Evolutionary conservation across 2,329 filamentous ascomycete genomes (phyloP), one percentile per base, ranked within the genome.

Genomic region (Rhinocladiella similis): DNA sequence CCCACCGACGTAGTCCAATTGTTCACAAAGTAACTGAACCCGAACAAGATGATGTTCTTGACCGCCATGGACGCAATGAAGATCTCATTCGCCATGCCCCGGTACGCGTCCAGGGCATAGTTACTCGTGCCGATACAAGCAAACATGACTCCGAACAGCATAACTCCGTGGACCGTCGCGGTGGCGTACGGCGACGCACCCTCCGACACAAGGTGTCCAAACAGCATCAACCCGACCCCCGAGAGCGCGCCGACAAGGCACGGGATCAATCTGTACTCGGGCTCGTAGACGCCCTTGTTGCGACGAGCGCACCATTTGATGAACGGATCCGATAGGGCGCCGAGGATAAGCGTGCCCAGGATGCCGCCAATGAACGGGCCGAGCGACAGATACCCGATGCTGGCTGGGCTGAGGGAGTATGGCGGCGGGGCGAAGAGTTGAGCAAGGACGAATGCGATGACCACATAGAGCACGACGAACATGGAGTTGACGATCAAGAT

Each of bases 101-200:
- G 74, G 65, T 79, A 77, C 29, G 73, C 72, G 64, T 81, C 79
- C 38, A 80, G 70, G 7, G 80, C 71, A 56, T 81, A 81, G 14
- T 76, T 77, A 59, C 79, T 79, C 3, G 78, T 75, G 39, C 73
- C 36, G 74, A 73, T 5, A 74, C 69, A 56, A 77, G 76, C 5
- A 74, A 76, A 51, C 47, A 52, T 57, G 47, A 60, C 48, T 12
- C 58, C 54, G 42, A 60, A 57, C 14, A 54, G 54, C 47, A 55
- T 51, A 13, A 60, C 19, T n/a, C 58, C 56, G 36, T 59, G 56
- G 16, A 56, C 56, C 16, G 56, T 54, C 12, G 56, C 56, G 43
- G 38, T 47, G 2, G 56, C 56, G 38, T 52, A 55, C 9, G 43
- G 43, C 5, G 29, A 42, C 6, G 49, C 43, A 1, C 48, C 52